Evolutionary conservation across 192 early-diverging fungal species (phyloP), one percentile per base, ranked within the genome.

Genomic region (Spizellomyces sp.): DNA sequence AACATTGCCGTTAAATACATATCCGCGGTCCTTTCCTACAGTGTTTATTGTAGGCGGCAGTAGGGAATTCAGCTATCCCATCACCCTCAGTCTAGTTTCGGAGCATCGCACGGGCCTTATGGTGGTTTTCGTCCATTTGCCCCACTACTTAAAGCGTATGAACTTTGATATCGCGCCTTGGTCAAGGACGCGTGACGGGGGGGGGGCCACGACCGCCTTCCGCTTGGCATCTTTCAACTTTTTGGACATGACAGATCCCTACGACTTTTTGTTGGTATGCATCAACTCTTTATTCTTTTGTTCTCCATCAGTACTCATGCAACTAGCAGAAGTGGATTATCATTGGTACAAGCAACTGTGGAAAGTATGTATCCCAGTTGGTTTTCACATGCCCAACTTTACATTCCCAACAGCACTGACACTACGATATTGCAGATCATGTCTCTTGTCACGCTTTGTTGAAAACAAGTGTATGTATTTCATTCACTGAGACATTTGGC

Each of bases 271-370:
- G 5, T 56, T 56, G 54, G 54, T 56, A 19, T 22, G 54, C 22
- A 19, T 56, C 54, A 54, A 22, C 54, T 19, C 54, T 56, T n/a
- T 19, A n/a, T n/a, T 56, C 7, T 4, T 6, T 56, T 56, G 4
- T 56, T 7, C 22, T 6, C 7, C n/a, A n/a, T 4, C 7, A 22
- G 54, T 56, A 19, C 22, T 56, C 22, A 4, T 22, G 7, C 22
- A 19, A n/a, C 7, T 56, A 14, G n/a, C 22, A 56, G 54, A 56
- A 56, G 54, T 56, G 54, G 54, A 56, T 56, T 22, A 22, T 56
- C 6, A 56, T n/a, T 56, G 54, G 54, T 56, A 56, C 54, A 22
- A 56, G 54, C 54, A 56, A 56, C 54, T 56, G 54, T 56, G 54
- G 54, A 56, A 56, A 56, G 54, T 56, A 22, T 19, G 54, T 56